Evolutionary conservation across 768 basidiomycete genomes (phyloP), one percentile per base, ranked within the genome.

Genomic region (Cubamyces sp.): DNA sequence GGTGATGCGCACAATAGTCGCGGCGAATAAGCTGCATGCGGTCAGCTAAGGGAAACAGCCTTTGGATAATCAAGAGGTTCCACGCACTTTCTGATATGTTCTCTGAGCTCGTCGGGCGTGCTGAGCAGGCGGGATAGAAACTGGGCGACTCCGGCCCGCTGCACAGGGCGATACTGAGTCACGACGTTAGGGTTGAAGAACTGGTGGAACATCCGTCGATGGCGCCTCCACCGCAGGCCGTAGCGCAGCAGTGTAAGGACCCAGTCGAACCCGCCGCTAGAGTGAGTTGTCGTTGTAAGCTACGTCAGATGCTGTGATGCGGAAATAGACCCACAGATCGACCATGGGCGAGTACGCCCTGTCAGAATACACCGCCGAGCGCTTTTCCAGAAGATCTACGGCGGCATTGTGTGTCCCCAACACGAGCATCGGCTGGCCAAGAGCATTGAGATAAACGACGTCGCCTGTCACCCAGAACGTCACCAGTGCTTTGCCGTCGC

Each of bases 371-470:
- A 59, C 60, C 16, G 57, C 26, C 3, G 64, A 65, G 8, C 66
- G 62, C 43, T 68, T 71, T 55, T 68, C 66, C 6, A 71, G 42
- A 4, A 71, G 54, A 19, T 71, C 70, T 5, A 40, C 21, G 11
- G 60, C 64, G 0, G 57, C 54, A 23, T 57, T 23, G 11, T 51
- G 52, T n/a, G 62, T 53, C 21, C 61, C 66, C 3, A 69, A 11
- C 1, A 71, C 48, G 28, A 69, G n/a, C 1, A 62, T 47, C 18
- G 60, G 45, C 18, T 55, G 56, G 0, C 62, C 62, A 14, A 68
- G 56, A 4, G 66, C 45, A 34, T 65, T 55, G 16, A 66, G 49
- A 25, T 65, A 65, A 1, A 54, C 41, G 15, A 64, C 8, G 19
- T 63, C 62, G 5, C 62, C 62, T 63, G 15, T 3, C 23, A 46